Conservation (phyloP, 345 rosid species). For the Mercurialis annua region DNA sequence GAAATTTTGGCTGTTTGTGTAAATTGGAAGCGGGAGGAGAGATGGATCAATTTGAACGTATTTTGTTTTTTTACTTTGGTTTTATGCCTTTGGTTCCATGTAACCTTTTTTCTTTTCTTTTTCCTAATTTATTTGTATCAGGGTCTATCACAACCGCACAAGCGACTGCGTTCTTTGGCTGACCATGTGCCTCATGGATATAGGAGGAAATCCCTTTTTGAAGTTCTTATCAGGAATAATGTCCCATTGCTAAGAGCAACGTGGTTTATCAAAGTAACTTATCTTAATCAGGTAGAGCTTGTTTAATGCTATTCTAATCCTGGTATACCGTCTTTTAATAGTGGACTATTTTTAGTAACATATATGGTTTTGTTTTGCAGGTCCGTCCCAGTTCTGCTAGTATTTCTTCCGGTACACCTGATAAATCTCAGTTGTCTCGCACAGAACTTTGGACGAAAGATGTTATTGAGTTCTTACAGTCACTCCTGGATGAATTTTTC, state of each 20-base stretch:
- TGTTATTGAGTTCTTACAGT: conserved; percentile 83
- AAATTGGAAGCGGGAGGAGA: not conserved
- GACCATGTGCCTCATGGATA: conserved; percentile 87
- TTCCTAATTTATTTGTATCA: not conserved
- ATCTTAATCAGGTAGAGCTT: conserved; percentile 82
- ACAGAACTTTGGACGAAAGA: conserved; percentile 97
- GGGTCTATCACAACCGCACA: conserved; percentile 82
- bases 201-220: conserved; percentile 69
- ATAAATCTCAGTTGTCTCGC: conserved; percentile 37
- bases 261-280: conserved; percentile 93
- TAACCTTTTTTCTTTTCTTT: not conserved
- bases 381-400: conserved; percentile 61
- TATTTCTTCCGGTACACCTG: conserved; percentile 58
- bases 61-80: not conserved
- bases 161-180: conserved; percentile 76
- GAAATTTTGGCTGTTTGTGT: not conserved
- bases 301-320: not conserved
- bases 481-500: conserved; percentile 70
- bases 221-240: conserved; percentile 86
- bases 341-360: conserved; percentile 8
- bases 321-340: not conserved
- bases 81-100: not conserved
- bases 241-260: conserved; percentile 95
- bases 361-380: conserved; percentile 41
- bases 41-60: not conserved